phyloP scores from a whole-genome alignment of 345 rosid species.

The Eucalyptus paniculata region DNA sequence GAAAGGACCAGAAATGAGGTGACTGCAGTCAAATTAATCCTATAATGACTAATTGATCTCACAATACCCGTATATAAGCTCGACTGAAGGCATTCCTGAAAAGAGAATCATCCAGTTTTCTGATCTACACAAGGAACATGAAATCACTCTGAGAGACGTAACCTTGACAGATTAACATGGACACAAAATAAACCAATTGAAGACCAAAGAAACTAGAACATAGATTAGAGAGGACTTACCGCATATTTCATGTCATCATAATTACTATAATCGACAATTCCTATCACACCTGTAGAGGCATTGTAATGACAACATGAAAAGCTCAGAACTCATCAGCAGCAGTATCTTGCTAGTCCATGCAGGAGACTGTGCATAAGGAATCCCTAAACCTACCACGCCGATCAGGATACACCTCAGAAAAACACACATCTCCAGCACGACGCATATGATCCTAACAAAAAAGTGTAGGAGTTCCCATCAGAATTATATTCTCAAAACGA shows the following conservation, averaged over 20 bases:
- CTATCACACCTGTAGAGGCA: conserved; percentile 60
- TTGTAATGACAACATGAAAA: background rate
- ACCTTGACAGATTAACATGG: background rate
- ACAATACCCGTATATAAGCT: conserved; percentile 67
- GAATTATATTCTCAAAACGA: background rate
- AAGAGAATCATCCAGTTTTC: conserved; percentile 79
- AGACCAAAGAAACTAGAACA: background rate
- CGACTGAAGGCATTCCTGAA: conserved; percentile 89
- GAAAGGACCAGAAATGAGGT: background rate
- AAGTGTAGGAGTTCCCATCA: background rate
- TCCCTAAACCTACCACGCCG: conserved; percentile 49
- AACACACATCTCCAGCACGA: conserved; percentile 93
- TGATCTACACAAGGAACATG: conserved; percentile 27
- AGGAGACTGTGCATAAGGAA: background rate
- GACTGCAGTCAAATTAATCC: background rate
- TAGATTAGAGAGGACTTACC: conserved; percentile 31
- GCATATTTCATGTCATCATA: conserved; percentile 96
- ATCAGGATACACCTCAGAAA: conserved; percentile 85
- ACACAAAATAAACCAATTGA: background rate
- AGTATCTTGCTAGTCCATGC: background rate
- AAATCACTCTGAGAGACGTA: background rate
- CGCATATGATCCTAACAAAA: conserved; percentile 87
- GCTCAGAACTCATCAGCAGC: background rate
- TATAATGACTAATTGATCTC: background rate
- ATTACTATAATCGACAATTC: conserved; percentile 80